A percentile compares a stretch with the other conserved stretches of the same genome.
These are phyloP conservation scores for Apiospora hydei DNA, from an alignment of 2,329 filamentous ascomycete species.

Conservation along the genomic window DNA sequence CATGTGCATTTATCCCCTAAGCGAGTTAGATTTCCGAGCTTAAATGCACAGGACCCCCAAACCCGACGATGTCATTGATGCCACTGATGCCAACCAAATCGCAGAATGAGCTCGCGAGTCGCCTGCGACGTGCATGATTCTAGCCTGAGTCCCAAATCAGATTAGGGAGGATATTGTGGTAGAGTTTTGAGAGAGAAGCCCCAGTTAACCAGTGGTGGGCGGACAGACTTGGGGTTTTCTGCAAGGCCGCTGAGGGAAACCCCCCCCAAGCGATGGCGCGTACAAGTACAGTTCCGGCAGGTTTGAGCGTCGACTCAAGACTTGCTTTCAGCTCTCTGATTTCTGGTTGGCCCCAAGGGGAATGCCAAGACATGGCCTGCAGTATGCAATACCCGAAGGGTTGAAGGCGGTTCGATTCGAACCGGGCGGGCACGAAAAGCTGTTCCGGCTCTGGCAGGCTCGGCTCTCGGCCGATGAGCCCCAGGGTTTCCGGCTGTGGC, in stretches of 20 bases:
- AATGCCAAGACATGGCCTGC: not conserved
- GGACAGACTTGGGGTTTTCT: not conserved
- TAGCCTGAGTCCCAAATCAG: not conserved
- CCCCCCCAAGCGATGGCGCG: not conserved
- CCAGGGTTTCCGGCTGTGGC: not conserved
- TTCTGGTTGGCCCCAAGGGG: not conserved
- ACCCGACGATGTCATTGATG: not conserved
- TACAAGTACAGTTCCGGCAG: not conserved
- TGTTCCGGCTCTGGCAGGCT: not conserved
- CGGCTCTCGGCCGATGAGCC: not conserved
- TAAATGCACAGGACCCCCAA: not conserved
- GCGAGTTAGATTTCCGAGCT: not conserved
- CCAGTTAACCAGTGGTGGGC: not conserved
- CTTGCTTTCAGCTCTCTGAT: not conserved
- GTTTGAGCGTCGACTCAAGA: not conserved
- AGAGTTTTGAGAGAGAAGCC: not conserved
- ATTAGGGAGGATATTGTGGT: not conserved
- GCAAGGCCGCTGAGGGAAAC: not conserved
- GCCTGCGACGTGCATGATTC: not conserved
- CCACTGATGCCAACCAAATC: not conserved
- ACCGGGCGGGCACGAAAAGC: not conserved
- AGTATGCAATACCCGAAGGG: not conserved
- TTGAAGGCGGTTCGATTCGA: not conserved
- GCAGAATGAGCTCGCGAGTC: not conserved
- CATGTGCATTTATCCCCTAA: not conserved